Conservation (phyloP, 2,329 filamentous ascomycete genomes). For the Diaporthe ampelina region DNA sequence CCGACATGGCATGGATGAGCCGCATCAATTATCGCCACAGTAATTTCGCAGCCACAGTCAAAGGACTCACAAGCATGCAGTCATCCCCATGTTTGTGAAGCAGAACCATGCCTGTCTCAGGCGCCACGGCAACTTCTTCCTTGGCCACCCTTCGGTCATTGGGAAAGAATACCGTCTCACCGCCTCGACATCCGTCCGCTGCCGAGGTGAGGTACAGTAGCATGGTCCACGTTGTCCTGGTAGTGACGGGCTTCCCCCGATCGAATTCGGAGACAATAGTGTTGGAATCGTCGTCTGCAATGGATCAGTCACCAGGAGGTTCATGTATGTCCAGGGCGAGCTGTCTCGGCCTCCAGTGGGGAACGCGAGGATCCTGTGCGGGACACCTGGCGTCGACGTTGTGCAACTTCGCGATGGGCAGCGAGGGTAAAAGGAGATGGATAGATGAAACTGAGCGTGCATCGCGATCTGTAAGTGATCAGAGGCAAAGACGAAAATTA, state of each 20-base stretch:
- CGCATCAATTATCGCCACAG: background rate
- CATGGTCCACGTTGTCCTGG: constrained; percentile 90
- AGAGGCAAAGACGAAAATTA: constrained; percentile 8
- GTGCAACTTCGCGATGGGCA: background rate
- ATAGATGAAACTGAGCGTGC: background rate
- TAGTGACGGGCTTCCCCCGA: constrained; percentile 57
- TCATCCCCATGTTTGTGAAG: constrained; percentile 91
- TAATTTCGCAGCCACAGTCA: background rate
- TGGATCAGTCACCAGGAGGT: background rate
- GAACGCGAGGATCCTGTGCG: background rate
- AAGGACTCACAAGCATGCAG: constrained; percentile 77
- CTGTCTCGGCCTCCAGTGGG: constrained; percentile 15
- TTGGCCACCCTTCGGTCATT: constrained; percentile 69
- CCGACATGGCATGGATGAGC: constrained; percentile 1
- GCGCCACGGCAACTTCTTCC: constrained; percentile 78
- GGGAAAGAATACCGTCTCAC: constrained; percentile 93
- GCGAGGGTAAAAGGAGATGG: background rate
- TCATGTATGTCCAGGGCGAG: constrained; percentile 41
- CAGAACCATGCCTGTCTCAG: constrained; percentile 87
- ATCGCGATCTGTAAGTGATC: background rate
- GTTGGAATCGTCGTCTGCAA: constrained; percentile 89
- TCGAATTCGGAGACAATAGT: constrained; percentile 70
- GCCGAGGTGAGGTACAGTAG: constrained; percentile 87
- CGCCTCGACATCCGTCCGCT: constrained; percentile 81
- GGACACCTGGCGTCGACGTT: background rate